A percentile compares a stretch with the other conserved stretches of the same genome.
Conservation (phyloP, 106 monocot species). For the Vanilla planifolia region DNA sequence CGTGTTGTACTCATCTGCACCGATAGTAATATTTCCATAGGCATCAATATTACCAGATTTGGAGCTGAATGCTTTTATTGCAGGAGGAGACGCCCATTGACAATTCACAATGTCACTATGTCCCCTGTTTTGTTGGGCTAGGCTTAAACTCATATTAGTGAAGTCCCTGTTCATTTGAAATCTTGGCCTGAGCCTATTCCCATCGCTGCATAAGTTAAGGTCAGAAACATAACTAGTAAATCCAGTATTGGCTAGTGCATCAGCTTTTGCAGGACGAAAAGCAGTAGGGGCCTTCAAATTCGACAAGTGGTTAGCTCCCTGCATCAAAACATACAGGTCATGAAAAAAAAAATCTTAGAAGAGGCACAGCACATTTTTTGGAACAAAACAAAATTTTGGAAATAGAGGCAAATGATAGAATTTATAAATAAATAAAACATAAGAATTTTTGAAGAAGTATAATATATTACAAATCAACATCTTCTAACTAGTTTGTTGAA, state of each 20-base stretch:
- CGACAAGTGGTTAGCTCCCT: slow-evolving; percentile 3
- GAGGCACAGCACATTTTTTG: too few relatives aligned
- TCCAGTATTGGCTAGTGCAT: neutral
- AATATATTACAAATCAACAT: too few relatives aligned
- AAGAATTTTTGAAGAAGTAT: too few relatives aligned
- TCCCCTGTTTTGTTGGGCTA: slow-evolving; percentile 52
- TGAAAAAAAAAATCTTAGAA: too few relatives aligned
- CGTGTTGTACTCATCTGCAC: slow-evolving; percentile 41
- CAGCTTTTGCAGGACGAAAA: slow-evolving; percentile 3
- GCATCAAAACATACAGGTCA: neutral
- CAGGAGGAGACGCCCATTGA: slow-evolving; percentile 12
- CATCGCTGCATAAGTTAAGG: neutral
- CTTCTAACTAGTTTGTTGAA: too few relatives aligned
- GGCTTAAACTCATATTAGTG: neutral
- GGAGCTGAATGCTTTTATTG: slow-evolving; percentile 21
- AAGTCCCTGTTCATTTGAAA: neutral
- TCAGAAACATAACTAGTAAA: neutral
- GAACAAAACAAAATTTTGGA: too few relatives aligned
- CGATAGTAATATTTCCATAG: slow-evolving; percentile 40
- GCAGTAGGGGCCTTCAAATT: slow-evolving; percentile 3
- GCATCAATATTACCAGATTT: slow-evolving; percentile 21
- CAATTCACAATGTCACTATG: slow-evolving; percentile 37
- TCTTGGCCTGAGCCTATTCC: slow-evolving; percentile 7
- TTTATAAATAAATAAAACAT: too few relatives aligned
- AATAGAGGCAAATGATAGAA: too few relatives aligned